Evolutionary conservation across 306 rosid species (phyloP).

Genomic region (Abrus precatorius): DNA sequence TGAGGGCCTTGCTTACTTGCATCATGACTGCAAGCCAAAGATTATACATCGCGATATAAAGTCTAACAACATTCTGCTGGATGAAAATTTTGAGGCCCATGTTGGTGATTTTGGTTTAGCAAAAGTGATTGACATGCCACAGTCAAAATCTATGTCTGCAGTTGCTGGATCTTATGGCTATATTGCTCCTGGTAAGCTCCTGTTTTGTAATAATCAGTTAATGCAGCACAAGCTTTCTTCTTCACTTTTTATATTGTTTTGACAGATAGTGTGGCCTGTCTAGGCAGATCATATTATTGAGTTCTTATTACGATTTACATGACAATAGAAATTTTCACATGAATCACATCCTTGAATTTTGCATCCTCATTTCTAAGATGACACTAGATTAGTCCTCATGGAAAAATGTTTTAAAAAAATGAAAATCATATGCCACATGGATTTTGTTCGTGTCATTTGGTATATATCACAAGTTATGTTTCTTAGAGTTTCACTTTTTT

Average conservation of each 20-base stretch:
- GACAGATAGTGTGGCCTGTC: neutral
- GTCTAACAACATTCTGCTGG: constrained; percentile 90
- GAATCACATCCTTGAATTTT: neutral
- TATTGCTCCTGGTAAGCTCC: constrained; percentile 92
- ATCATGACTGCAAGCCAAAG: constrained; percentile 96
- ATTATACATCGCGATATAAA: constrained; percentile 96
- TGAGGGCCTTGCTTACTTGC: constrained; percentile 98
- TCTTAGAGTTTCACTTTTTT: neutral
- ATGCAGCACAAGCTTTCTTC: neutral
- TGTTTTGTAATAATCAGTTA: neutral
- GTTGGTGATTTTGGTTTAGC: constrained; percentile 99
- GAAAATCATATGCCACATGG: neutral
- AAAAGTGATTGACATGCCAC: constrained; percentile 97
- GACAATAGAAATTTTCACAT: neutral
- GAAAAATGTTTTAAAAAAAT: neutral
- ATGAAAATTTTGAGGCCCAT: constrained; percentile 89
- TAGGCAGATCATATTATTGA: constrained; percentile 4
- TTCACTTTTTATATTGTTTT: constrained; percentile 12
- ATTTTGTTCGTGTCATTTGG: neutral
- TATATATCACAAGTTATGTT: neutral
- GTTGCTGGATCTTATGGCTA: constrained; percentile 99
- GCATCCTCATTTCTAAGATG: constrained; percentile 27
- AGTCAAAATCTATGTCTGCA: constrained; percentile 95
- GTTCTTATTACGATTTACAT: neutral
- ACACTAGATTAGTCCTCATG: neutral